phyloP scores from a whole-genome alignment of 352 stramenopile genomes.

The Nothophytophthora sp. region DNA sequence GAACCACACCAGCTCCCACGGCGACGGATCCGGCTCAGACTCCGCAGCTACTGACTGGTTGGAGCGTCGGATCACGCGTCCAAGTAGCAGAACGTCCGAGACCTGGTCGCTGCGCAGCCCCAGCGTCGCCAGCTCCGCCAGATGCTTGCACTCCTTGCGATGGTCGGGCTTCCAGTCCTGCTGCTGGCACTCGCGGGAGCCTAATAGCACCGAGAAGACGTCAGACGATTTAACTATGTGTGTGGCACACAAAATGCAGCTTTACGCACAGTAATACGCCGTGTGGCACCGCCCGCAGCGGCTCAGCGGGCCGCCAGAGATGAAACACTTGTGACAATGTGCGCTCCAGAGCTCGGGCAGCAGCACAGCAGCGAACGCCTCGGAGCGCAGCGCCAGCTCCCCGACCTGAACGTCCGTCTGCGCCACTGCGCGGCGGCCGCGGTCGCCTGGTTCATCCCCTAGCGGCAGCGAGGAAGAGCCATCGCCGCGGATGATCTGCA shows the following conservation, averaged over 20 bases:
- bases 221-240: not conserved
- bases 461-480: not conserved
- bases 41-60: not conserved
- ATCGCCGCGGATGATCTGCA: conserved; percentile 13
- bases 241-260: not conserved
- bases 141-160: conserved; percentile 51
- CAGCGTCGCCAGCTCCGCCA: conserved; percentile 44
- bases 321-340: conserved; percentile 70
- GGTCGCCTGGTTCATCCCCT: conserved; percentile 33
- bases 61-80: conserved; percentile 40
- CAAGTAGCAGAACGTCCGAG: conserved; percentile 58
- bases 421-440: conserved; percentile 34
- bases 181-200: conserved; percentile 62
- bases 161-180: conserved; percentile 67
- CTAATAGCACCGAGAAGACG: conserved; percentile 19
- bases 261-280: conserved; percentile 61
- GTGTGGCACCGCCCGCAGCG: conserved; percentile 59
- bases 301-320: conserved; percentile 24
- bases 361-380: conserved; percentile 43
- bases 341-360: conserved; percentile 52
- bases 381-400: conserved; percentile 32
- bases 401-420: conserved; percentile 14
- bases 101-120: conserved; percentile 38
- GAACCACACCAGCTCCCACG: conserved; percentile 54
- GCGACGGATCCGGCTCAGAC: no score